Percentiles rank a stretch among this genome's conserved stretches.
Conservation (phyloP, 768 basidiomycete species). For the Mycena epipterygia region DNA sequence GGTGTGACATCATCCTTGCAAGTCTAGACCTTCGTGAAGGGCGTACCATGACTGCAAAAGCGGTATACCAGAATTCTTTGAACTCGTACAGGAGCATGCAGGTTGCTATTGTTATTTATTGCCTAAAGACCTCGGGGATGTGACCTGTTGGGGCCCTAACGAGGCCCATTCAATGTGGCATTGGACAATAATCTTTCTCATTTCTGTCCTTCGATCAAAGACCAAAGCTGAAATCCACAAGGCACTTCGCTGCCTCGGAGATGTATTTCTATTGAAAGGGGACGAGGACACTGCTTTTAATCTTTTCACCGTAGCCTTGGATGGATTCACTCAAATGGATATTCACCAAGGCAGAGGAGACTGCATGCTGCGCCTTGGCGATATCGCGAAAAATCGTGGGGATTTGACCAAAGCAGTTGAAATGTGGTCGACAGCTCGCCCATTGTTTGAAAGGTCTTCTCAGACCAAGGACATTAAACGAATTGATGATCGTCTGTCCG, state of each 20-base stretch:
- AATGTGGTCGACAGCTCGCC: not conserved
- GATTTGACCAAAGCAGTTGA: not conserved
- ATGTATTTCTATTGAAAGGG: not conserved
- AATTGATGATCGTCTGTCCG: too few species aligned
- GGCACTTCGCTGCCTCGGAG: not conserved
- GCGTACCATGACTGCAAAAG: not conserved
- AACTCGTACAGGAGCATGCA: not conserved
- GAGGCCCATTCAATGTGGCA: not conserved
- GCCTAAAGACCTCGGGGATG: not conserved
- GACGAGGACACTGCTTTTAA: not conserved
- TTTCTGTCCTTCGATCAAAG: not conserved
- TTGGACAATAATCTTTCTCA: not conserved
- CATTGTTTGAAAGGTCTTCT: not conserved
- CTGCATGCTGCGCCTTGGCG: not conserved
- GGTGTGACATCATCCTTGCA: not conserved
- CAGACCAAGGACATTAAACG: not conserved
- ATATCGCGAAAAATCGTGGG: not conserved
- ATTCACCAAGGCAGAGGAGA: not conserved
- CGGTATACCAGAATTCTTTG: not conserved
- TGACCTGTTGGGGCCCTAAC: not conserved
- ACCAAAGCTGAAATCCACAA: not conserved
- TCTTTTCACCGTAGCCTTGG: not conserved
- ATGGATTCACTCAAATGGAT: not conserved
- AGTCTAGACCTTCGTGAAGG: not conserved
- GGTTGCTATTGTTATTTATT: not conserved